phyloP scores from a whole-genome alignment of 139 green algal species.

The Desmodesmus armatus region DNA sequence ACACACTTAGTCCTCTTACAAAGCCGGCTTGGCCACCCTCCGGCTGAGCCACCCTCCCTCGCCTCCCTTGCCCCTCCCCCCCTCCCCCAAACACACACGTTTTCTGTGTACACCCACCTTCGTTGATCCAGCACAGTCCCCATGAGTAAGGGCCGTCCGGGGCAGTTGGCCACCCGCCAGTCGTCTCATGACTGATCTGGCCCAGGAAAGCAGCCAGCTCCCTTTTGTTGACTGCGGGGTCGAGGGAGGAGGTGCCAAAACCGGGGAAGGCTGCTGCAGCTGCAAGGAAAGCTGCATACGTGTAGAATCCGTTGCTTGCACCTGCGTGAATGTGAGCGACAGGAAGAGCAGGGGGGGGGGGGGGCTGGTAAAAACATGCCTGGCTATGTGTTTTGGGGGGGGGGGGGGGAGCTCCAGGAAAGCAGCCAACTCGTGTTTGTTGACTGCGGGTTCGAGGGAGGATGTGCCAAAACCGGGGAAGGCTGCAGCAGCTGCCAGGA shows the following conservation, averaged over 20 bases:
- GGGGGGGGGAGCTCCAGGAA: too few relatives aligned
- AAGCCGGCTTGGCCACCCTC: too few relatives aligned
- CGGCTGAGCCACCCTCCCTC: too few relatives aligned
- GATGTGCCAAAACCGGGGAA: slow-evolving; percentile 35
- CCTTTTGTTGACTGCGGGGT: slow-evolving; percentile 32
- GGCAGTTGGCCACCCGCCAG: slow-evolving; percentile 24
- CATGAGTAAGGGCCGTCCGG: slow-evolving; percentile 14
- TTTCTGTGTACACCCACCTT: too few relatives aligned
- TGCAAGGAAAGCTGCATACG: slow-evolving; percentile 41
- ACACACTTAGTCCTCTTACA: too few relatives aligned
- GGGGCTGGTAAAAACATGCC: too few relatives aligned
- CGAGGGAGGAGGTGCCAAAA: slow-evolving; percentile 6
- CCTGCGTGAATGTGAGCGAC: too few relatives aligned
- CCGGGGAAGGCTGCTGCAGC: slow-evolving; percentile 30
- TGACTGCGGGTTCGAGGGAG: background rate
- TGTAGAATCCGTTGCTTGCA: slow-evolving; percentile 43
- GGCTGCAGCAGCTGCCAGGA: slow-evolving; percentile 26
- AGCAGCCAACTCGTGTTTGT: slow-evolving; percentile 45
- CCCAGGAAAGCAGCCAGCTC: slow-evolving; percentile 50
- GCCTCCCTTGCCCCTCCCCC: too few relatives aligned
- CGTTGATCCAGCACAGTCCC: slow-evolving; percentile 15
- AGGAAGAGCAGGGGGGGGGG: too few relatives aligned
- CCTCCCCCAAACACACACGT: too few relatives aligned
- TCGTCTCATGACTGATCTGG: slow-evolving; percentile 49
- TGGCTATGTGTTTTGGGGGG: too few relatives aligned